Conservation (phyloP, 1,139 yeast species). For the Suzukiozyma palmioleophila region DNA sequence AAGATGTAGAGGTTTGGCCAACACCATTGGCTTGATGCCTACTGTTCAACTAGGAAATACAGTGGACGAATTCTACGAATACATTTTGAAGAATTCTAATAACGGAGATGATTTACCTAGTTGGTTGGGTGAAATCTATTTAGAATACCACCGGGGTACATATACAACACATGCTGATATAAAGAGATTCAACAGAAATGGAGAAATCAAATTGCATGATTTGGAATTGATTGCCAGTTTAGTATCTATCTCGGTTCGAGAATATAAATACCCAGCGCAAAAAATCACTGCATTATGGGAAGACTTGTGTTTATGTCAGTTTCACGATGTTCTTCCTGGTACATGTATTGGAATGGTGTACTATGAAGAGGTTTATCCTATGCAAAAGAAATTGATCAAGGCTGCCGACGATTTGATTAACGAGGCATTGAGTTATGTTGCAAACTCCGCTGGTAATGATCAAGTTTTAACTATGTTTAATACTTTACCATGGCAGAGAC, state of each 20-base stretch:
- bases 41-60: constrained; percentile 72
- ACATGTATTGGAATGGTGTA: constrained; percentile 94
- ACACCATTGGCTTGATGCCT: constrained; percentile 78
- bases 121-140: constrained; percentile 91
- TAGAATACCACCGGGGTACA: constrained; percentile 96
- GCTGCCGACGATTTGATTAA: constrained; percentile 50
- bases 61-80: constrained; percentile 75
- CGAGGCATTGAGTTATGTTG: constrained; percentile 37
- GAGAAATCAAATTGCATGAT: constrained; percentile 81
- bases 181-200: constrained; percentile 71
- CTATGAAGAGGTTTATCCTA: constrained; percentile 83
- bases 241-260: constrained; percentile 50
- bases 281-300: constrained; percentile 79
- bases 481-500: constrained; percentile 67
- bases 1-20: constrained; percentile 82
- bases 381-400: constrained; percentile 55
- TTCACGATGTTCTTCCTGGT: constrained; percentile 96
- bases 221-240: constrained; percentile 78
- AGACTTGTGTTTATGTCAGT: constrained; percentile 82
- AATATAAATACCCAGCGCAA: constrained; percentile 66
- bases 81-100: constrained; percentile 56
- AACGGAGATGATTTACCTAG: constrained; percentile 68
- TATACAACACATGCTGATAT: constrained; percentile 90
- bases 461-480: constrained; percentile 35
- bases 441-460: constrained; percentile 11